Percentiles rank a stretch among this genome's conserved stretches.
These are phyloP conservation scores for Gaeumannomyces tritici DNA, from an alignment of 2,329 filamentous ascomycete species.

Conservation along the genomic window DNA sequence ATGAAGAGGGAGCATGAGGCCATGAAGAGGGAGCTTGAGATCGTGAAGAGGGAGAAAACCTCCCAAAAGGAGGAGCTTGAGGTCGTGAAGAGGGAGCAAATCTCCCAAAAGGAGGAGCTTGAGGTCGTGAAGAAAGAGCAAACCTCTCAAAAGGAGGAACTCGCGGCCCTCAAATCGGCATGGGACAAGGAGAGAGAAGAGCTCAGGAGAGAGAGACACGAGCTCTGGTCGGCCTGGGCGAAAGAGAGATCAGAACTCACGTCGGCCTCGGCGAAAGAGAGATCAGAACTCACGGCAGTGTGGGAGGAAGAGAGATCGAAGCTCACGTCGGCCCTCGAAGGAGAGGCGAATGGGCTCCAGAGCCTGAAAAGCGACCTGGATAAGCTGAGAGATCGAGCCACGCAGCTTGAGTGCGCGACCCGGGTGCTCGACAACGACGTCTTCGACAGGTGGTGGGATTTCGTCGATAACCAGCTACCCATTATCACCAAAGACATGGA, in stretches of 20 bases:
- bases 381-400: neutral
- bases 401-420: neutral
- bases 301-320: neutral
- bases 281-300: neutral
- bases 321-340: neutral
- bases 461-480: neutral
- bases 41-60: too few relatives aligned
- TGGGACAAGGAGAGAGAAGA: neutral
- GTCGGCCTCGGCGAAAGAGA: too few relatives aligned
- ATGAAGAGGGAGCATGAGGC: too few relatives aligned
- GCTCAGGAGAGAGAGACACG: neutral
- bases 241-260: neutral
- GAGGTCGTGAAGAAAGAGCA: neutral
- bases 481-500: neutral
- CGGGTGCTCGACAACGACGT: neutral
- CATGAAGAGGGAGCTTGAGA: too few relatives aligned
- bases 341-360: neutral
- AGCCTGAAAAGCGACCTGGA: neutral
- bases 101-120: neutral
- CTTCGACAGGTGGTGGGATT: neutral
- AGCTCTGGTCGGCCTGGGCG: neutral
- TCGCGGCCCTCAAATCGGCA: neutral
- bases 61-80: neutral
- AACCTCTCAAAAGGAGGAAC: neutral
- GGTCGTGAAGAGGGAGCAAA: neutral